Conservation (phyloP, 768 basidiomycete genomes). For the Collybia sordida region DNA sequence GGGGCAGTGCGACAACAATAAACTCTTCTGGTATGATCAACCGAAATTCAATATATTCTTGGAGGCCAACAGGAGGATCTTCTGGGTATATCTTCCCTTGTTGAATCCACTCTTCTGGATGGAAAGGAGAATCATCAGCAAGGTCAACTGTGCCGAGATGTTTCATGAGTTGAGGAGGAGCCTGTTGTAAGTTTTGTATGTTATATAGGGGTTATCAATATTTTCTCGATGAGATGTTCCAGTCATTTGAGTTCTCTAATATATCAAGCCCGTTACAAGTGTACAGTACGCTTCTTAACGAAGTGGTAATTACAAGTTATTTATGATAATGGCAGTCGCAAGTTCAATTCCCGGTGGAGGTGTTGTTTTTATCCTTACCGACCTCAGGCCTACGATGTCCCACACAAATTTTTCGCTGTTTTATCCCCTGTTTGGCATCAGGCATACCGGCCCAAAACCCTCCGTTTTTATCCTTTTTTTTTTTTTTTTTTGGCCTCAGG, state of each 20-base stretch:
- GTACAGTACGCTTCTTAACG: background rate
- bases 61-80: background rate
- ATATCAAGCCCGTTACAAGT: too few relatives aligned
- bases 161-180: background rate
- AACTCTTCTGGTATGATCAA: background rate
- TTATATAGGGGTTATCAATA: too few relatives aligned
- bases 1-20: too few relatives aligned
- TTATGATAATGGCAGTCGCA: too few relatives aligned
- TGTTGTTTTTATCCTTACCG: background rate
- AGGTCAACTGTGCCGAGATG: background rate
- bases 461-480: background rate
- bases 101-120: background rate
- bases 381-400: background rate
- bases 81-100: background rate
- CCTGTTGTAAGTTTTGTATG: too few relatives aligned
- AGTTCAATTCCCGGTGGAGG: too few relatives aligned
- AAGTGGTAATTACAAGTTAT: background rate
- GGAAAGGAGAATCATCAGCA: background rate
- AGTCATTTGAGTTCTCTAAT: too few relatives aligned
- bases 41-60: background rate
- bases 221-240: too few relatives aligned
- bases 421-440: too few relatives aligned
- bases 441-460: background rate
- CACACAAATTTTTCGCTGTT: background rate
- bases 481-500: background rate